Percentiles rank a stretch among this genome's conserved stretches.
Evolutionary conservation across 768 basidiomycete genomes (phyloP).

Genomic region (Hydnum rufescens): DNA sequence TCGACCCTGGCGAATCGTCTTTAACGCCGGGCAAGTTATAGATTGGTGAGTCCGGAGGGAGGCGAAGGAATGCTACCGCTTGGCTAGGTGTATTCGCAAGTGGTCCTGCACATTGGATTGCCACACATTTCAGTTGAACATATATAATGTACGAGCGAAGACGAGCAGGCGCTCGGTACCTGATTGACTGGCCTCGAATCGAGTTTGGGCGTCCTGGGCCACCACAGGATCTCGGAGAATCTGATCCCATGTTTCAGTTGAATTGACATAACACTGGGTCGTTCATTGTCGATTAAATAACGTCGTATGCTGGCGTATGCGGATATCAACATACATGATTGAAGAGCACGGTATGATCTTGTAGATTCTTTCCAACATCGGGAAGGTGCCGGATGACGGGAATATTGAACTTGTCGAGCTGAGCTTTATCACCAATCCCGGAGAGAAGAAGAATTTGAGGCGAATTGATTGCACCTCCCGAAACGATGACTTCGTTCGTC

Average conservation of each 20-base stretch:
- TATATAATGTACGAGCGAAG: no score
- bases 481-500: constrained; percentile 11
- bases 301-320: neutral
- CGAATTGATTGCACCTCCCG: constrained; percentile 20
- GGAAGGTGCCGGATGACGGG: constrained; percentile 20
- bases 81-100: neutral
- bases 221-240: neutral
- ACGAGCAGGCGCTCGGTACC: no score
- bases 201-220: no score
- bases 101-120: neutral
- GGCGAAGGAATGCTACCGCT: neutral
- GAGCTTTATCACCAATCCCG: constrained; percentile 22
- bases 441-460: constrained; percentile 26
- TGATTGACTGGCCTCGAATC: no score
- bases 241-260: neutral
- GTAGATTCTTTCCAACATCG: constrained; percentile 25
- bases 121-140: no score
- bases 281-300: neutral
- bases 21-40: neutral
- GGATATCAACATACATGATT: neutral
- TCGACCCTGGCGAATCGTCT: neutral
- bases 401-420: constrained; percentile 18
- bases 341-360: constrained; percentile 12
- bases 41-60: neutral
- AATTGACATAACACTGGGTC: no score